Conservation (phyloP, 768 basidiomycete genomes). For the Pleurotus platypus region DNA sequence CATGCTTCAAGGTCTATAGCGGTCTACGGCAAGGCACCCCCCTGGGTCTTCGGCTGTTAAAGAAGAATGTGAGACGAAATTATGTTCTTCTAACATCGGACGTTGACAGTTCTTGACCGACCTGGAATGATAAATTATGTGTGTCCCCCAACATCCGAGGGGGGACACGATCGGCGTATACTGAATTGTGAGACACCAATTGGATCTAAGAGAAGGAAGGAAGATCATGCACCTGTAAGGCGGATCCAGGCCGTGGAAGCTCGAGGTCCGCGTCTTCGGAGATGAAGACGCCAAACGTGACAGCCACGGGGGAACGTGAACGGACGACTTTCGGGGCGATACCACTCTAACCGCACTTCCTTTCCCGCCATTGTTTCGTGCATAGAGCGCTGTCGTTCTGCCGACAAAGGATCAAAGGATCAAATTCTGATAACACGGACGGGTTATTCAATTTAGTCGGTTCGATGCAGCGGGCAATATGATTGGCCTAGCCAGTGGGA, state of each 20-base stretch:
- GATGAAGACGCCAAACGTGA: neutral
- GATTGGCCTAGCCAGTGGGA: slow-evolving; percentile 1
- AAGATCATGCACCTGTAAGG: neutral
- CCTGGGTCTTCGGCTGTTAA: neutral
- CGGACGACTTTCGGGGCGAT: neutral
- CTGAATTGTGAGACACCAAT: too few relatives aligned
- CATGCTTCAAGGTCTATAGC: neutral
- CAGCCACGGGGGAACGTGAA: neutral
- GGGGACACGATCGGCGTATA: neutral
- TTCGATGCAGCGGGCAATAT: neutral
- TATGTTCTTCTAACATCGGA: neutral
- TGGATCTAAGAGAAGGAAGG: neutral
- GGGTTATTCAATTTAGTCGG: neutral
- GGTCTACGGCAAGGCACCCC: slow-evolving; percentile 7
- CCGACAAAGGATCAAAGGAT: neutral
- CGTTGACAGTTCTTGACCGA: slow-evolving; percentile 2
- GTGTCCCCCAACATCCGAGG: too few relatives aligned
- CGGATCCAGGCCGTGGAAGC: slow-evolving; percentile 5
- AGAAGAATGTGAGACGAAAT: neutral
- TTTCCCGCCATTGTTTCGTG: neutral
- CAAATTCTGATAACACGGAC: neutral
- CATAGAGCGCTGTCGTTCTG: too few relatives aligned
- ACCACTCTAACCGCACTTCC: neutral
- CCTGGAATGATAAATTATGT: slow-evolving; percentile 1
- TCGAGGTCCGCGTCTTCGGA: neutral